Conservation (phyloP, 73 alveolate species). For the Paramecium tetraurelia region DNA sequence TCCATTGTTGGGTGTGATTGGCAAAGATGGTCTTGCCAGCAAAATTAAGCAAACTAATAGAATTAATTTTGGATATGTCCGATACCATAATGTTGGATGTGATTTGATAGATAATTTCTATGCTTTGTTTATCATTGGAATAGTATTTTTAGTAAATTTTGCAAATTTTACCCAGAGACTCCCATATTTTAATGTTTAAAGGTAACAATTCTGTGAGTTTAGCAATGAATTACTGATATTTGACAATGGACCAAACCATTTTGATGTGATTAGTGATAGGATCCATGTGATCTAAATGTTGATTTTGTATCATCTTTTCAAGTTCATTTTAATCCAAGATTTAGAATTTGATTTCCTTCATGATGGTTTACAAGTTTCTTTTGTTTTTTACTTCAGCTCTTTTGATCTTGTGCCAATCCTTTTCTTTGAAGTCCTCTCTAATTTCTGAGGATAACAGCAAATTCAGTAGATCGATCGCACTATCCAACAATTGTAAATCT, state of each 20-base stretch:
- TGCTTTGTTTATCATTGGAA: background rate
- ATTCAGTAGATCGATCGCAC: background rate
- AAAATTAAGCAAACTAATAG: background rate
- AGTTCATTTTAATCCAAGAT: background rate
- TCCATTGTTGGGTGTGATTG: background rate
- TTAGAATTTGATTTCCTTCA: background rate
- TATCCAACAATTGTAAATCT: background rate
- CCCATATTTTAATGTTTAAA: background rate
- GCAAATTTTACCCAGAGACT: background rate
- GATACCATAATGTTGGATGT: background rate
- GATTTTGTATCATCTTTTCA: background rate
- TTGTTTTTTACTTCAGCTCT: background rate
- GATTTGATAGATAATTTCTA: background rate
- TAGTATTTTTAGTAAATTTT: background rate
- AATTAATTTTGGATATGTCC: background rate
- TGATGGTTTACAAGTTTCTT: background rate
- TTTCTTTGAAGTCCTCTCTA: background rate
- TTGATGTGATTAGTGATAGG: background rate
- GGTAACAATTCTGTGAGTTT: background rate
- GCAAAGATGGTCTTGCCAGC: background rate
- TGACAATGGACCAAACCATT: background rate
- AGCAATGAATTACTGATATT: background rate
- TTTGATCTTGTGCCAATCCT: constrained; percentile 1
- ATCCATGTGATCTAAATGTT: background rate
- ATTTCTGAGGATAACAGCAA: background rate